These are phyloP conservation scores for Colletotrichum lentis DNA, from an alignment of 2,329 filamentous ascomycete genomes.

Conservation along the genomic window DNA sequence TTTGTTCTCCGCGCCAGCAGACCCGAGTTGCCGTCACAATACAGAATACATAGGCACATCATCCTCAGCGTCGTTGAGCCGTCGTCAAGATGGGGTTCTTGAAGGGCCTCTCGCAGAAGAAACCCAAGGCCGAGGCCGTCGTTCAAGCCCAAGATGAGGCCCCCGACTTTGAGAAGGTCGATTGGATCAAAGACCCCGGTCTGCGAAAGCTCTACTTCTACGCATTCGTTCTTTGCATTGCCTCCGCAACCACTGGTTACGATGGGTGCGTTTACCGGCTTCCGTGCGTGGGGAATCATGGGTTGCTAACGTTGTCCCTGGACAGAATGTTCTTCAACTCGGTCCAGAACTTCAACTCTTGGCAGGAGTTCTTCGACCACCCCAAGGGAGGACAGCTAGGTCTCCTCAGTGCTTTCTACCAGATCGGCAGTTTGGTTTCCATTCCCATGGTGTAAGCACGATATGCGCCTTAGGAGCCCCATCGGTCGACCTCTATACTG, in stretches of 20 bases:
- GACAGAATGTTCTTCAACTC: conserved; percentile 55
- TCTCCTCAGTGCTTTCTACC: conserved; percentile 66
- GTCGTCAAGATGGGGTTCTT: conserved; percentile 30
- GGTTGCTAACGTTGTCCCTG: conserved; percentile 18
- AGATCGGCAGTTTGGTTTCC: conserved; percentile 64
- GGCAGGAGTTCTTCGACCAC: conserved; percentile 58
- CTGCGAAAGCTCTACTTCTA: conserved; percentile 65
- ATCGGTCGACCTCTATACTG: background rate
- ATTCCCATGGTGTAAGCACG: conserved; percentile 61
- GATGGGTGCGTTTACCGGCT: conserved; percentile 55
- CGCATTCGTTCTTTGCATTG: conserved; percentile 59
- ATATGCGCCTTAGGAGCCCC: background rate
- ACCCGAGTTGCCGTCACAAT: background rate
- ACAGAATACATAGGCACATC: background rate
- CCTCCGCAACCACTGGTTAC: conserved; percentile 65
- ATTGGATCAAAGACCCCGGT: conserved; percentile 64
- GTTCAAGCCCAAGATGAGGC: conserved; percentile 54
- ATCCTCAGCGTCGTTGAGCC: conserved; percentile 12
- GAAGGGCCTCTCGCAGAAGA: conserved; percentile 34
- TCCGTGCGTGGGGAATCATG: background rate
- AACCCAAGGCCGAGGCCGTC: conserved; percentile 29
- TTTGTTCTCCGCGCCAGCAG: conserved; percentile 20
- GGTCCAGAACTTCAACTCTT: conserved; percentile 54
- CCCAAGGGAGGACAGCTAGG: conserved; percentile 57
- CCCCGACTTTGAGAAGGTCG: conserved; percentile 59